Percentiles rank a stretch among this genome's conserved stretches.
These are phyloP conservation scores for Lactifluus pinguis DNA, from an alignment of 768 basidiomycete genomes.

Conservation along the genomic window DNA sequence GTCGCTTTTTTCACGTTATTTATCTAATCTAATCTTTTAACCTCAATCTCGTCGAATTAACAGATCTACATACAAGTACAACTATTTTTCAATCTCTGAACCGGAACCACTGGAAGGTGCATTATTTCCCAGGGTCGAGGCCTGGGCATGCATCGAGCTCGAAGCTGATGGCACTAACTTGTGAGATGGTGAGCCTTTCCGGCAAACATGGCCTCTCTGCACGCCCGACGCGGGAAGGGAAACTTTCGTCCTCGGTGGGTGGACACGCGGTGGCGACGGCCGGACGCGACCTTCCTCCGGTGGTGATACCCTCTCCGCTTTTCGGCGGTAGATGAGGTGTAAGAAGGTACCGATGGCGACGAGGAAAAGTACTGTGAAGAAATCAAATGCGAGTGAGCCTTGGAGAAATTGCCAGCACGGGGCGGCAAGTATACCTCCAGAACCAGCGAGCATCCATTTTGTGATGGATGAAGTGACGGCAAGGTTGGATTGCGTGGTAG, in stretches of 20 bases:
- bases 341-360: not conserved
- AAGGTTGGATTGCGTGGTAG: not conserved
- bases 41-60: not conserved
- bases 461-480: not conserved
- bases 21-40: not conserved
- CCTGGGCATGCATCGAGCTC: not conserved
- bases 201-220: not conserved
- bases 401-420: not conserved
- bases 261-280: not conserved
- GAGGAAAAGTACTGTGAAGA: not conserved
- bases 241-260: not conserved
- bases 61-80: not conserved
- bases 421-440: not conserved
- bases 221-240: constrained; percentile 1
- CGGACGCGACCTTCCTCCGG: not conserved
- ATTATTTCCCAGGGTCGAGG: not conserved
- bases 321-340: not conserved
- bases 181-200: not conserved
- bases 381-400: not conserved
- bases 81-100: not conserved
- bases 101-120: not conserved
- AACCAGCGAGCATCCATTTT: not conserved
- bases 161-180: not conserved
- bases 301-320: not conserved
- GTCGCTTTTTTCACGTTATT: not conserved